These are phyloP conservation scores for Hansenula sp. DNA, from an alignment of 1,139 yeast genomes.

Conservation along the genomic window DNA sequence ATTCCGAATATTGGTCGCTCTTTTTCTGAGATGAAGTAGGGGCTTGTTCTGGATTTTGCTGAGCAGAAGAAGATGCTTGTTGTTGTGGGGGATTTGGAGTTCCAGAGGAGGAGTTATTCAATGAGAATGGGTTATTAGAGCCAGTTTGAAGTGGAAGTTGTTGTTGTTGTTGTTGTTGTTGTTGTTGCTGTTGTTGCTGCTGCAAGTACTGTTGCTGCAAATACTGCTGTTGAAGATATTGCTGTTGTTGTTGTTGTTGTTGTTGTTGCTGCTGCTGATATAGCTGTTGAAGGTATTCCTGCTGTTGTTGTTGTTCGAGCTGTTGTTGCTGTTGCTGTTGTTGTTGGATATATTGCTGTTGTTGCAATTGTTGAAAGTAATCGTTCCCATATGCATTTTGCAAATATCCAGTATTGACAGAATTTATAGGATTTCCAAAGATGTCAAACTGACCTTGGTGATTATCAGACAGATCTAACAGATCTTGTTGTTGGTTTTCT, in stretches of 20 bases:
- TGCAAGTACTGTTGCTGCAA: slow-evolving; percentile 33
- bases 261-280: slow-evolving; percentile 14
- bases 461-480: slow-evolving; percentile 52
- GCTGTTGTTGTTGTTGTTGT: slow-evolving; percentile 20
- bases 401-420: slow-evolving; percentile 4
- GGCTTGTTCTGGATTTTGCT: slow-evolving; percentile 34
- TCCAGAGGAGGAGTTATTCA: too few species aligned
- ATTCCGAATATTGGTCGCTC: slow-evolving; percentile 59
- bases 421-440: slow-evolving; percentile 74
- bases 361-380: slow-evolving; percentile 26
- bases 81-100: slow-evolving; percentile 24
- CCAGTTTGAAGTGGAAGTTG: slow-evolving; percentile 53
- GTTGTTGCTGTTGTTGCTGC: slow-evolving; percentile 30
- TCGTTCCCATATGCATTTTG: slow-evolving; percentile 20
- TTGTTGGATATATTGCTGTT: slow-evolving; percentile 12
- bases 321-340: slow-evolving; percentile 26
- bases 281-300: too few species aligned
- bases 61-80: slow-evolving; percentile 25
- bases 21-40: slow-evolving; percentile 44
- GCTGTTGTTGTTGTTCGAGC: slow-evolving; percentile 5
- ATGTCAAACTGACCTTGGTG: slow-evolving; percentile 51
- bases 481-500: slow-evolving; percentile 44
- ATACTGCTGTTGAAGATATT: slow-evolving; percentile 37
- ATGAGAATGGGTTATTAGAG: slow-evolving; percentile 87
- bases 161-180: slow-evolving; percentile 24